These are phyloP conservation scores for Drosera capensis DNA, from an alignment of 148 eudicot species.

Conservation along the genomic window DNA sequence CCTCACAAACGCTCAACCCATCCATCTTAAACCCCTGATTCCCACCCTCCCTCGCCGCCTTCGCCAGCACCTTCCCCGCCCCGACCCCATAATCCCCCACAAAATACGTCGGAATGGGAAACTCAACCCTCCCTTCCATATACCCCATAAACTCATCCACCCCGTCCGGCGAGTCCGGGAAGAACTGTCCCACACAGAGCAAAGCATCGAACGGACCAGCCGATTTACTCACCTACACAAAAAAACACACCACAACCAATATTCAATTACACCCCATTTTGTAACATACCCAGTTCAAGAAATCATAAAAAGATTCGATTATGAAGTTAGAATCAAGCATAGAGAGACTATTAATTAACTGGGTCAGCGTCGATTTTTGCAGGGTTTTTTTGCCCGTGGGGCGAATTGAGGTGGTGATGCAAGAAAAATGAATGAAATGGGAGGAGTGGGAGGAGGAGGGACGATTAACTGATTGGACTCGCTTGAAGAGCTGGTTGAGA, in stretches of 20 bases:
- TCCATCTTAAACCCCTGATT: constrained; percentile 89
- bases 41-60: constrained; percentile 28
- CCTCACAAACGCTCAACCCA: constrained; percentile 53
- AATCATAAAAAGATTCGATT: neutral
- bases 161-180: constrained; percentile 55
- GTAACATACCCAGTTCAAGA: neutral
- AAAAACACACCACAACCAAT: neutral
- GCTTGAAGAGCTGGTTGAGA: constrained; percentile 72
- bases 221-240: constrained; percentile 89
- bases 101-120: constrained; percentile 76
- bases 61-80: constrained; percentile 42
- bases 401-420: neutral
- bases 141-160: constrained; percentile 60
- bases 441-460: neutral
- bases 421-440: neutral
- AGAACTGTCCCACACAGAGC: constrained; percentile 90
- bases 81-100: constrained; percentile 80
- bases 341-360: no score
- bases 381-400: neutral
- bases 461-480: constrained; percentile 46
- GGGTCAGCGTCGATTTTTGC: no score
- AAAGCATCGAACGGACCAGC: constrained; percentile 89
- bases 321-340: no score
- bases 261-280: neutral
- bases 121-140: constrained; percentile 42